Base-by-base conservation (phyloP, 352 stramenopile species). In the Pythium brassicae region DNA sequence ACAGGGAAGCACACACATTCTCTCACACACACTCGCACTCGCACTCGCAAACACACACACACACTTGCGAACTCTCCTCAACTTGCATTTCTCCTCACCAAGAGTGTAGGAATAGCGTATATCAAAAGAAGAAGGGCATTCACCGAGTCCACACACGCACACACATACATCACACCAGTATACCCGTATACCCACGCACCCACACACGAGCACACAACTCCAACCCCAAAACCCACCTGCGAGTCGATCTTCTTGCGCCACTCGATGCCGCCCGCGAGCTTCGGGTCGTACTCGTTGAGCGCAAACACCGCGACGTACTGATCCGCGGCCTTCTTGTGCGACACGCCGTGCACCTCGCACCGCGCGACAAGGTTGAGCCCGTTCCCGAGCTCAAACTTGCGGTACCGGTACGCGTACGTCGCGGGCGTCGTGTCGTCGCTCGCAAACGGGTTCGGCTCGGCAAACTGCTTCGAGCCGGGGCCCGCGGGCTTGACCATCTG, bases 171-270 rank as follows among this genome's bases (percentile, higher is more conserved):
- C 26, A 53, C 12, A 58, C 23, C 48, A 69, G n/a, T 37, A 7
- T 11, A 37, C 6, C 32, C 32, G 14, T 14, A 37, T 1, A 37
- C 2, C 32, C 22, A 48, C 25, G 50, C 53, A 59, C 46, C 60
- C 57, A 22, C 14, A 19, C 35, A n/a, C n/a, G n/a, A n/a, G n/a
- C 27, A 57, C 14, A 34, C 40, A 63, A 6, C 42, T 22, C 49
- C 4, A 59, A n/a, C 72, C 14, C 19, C 53, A 61, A 12, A 57
- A 20, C 78, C 49, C 59, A 89, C 74, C 76, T 95, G 83, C 34
- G 78, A 87, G 61, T 99, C 97, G 65, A 99, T 98, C 84, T 98
- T 99, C 63, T 98, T 96, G 61, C 95, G 78, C 95, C 95, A 99
- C 43, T 95, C 89, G 39, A 95, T 87, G 48, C 78, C 72, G 47